Base-by-base conservation (phyloP, 2,329 filamentous ascomycete genomes). In the Cadophora sp. region DNA sequence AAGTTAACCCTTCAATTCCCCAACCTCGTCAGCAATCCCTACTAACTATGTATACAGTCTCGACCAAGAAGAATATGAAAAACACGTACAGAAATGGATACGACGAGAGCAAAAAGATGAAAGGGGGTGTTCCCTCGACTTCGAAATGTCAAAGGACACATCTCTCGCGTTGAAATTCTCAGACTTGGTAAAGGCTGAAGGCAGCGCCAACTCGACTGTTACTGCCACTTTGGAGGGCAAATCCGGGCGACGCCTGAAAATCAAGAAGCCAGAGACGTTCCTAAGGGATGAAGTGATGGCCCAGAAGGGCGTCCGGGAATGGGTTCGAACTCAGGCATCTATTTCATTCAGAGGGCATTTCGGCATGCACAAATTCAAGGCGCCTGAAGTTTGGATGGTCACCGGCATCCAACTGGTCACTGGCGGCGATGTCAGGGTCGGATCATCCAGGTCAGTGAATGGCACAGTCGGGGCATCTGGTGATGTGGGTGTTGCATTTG, bases 351-450 rank as follows among this genome's bases (percentile, higher is more conserved):
- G 36, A 47, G 61, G 61, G 8, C 39, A 20, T 36, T 47, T 63
- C 16, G 61, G 61, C n/a, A 33, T 41, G 18, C 61, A 63, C 16
- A 55, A 55, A 47, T 63, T 63, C 39, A 63, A 63, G 24, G 50
- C 61, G 8, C 61, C 61, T 8, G 24, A 56, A 27, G 56, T 63
- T 11, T 63, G 61, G 61, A 63, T 63, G 61, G 61, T 56, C 9
- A 55, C 61, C 16, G 61, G 61, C 3, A 20, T 63, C 4, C 61
- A 63, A 22, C 39, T 63, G 9, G 22, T 63, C 8, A 63, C 61
- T 20, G 61, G 39, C 16, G 61, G 61, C 5, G 50, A 56, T 20
- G 61, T 63, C 8, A 33, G 56, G 2, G 50, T 63, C 6, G 61
- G 61, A 39, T 55, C 50, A 20, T 55, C 61, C 16, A 41, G 51